phyloP scores from a whole-genome alignment of 495 filamentous ascomycete species.

The Penicillium riverlandense region DNA sequence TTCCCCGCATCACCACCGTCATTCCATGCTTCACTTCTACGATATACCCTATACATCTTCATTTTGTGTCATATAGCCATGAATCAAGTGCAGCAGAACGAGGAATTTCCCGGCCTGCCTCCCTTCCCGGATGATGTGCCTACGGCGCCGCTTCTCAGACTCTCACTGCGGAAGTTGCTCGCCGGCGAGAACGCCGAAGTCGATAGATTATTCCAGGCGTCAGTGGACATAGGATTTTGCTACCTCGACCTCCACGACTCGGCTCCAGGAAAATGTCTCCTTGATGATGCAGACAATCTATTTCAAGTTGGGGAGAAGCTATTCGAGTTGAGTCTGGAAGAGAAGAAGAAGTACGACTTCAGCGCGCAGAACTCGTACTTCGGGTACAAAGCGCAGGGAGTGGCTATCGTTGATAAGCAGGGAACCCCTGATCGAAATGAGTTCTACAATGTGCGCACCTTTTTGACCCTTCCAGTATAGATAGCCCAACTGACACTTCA shows the following conservation, averaged over 20 bases:
- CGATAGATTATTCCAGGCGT: slow-evolving; percentile 38
- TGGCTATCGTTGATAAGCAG: slow-evolving; percentile 39
- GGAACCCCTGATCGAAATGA: slow-evolving; percentile 53
- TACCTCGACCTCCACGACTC: slow-evolving; percentile 48
- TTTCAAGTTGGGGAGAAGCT: slow-evolving; percentile 38
- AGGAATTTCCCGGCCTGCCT: slow-evolving; percentile 28
- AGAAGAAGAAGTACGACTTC: slow-evolving; percentile 49
- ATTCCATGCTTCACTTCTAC: too few species aligned
- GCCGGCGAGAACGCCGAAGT: slow-evolving; percentile 32
- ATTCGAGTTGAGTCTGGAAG: slow-evolving; percentile 43
- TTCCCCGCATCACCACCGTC: too few species aligned
- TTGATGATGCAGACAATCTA: slow-evolving; percentile 36
- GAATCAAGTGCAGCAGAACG: not conserved
- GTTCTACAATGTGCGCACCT: slow-evolving; percentile 50
- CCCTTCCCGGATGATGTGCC: slow-evolving; percentile 47
- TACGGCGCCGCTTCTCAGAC: slow-evolving; percentile 46
- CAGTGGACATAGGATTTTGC: slow-evolving; percentile 55
- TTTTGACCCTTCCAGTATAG: not conserved
- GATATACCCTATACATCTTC: too few species aligned
- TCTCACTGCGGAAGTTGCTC: slow-evolving; percentile 45
- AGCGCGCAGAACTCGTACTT: slow-evolving; percentile 32
- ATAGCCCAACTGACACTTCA: not conserved
- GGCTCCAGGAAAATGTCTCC: slow-evolving; percentile 28
- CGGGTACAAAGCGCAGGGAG: slow-evolving; percentile 52
- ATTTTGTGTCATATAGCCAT: too few species aligned